phyloP scores from a whole-genome alignment of 2,329 filamentous ascomycete genomes.

The Iodosphaeria phyllophila region DNA sequence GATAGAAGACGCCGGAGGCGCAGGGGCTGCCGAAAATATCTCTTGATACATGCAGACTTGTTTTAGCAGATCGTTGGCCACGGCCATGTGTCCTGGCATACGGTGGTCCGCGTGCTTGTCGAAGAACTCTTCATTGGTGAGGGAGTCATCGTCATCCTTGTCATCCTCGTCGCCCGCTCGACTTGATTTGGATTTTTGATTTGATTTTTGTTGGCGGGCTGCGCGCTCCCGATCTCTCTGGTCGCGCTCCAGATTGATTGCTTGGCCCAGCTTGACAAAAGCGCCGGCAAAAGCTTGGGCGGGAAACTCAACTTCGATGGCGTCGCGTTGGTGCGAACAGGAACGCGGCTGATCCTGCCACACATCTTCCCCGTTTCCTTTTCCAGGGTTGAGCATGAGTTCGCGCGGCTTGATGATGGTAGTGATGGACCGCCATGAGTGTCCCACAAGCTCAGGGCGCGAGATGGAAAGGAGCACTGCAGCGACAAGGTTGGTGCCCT shows the following conservation, averaged over 20 bases:
- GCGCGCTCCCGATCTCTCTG: conserved; percentile 9
- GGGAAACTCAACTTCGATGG: conserved; percentile 37
- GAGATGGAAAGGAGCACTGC: conserved; percentile 40
- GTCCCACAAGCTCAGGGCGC: conserved; percentile 30
- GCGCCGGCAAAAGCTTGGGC: conserved; percentile 39
- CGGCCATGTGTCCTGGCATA: conserved; percentile 11
- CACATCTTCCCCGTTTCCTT: no score
- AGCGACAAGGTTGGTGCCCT: conserved; percentile 39
- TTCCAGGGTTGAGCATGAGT: conserved; percentile 26
- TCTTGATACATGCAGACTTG: conserved; percentile 51
- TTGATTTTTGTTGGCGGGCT: background rate
- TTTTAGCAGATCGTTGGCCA: conserved; percentile 32
- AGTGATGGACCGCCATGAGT: conserved; percentile 42
- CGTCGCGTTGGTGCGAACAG: no score
- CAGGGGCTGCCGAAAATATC: conserved; percentile 36
- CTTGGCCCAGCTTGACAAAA: conserved; percentile 35
- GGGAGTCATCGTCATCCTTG: conserved; percentile 18
- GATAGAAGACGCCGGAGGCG: no score
- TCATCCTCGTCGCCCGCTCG: background rate
- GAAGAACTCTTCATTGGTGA: conserved; percentile 1
- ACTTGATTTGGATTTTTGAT: no score
- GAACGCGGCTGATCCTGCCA: no score
- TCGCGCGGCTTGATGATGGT: conserved; percentile 37
- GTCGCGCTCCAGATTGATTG: conserved; percentile 17
- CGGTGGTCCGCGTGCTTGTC: no score